Evolutionary conservation across 2,329 filamentous ascomycete species (phyloP), one percentile per base, ranked within the genome.

Genomic region (Alternaria sp.): DNA sequence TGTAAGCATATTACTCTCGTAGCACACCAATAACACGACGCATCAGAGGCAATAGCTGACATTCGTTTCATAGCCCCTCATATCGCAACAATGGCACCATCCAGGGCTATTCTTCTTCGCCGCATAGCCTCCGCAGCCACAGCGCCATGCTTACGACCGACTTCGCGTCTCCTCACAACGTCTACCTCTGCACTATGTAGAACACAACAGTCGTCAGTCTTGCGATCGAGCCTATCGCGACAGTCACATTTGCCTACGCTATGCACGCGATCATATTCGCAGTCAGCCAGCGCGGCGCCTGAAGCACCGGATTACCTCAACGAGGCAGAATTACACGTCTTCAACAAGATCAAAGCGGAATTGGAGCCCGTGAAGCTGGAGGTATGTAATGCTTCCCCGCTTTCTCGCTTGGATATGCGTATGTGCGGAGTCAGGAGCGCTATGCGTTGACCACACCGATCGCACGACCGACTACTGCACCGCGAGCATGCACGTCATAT

Each of bases 281-380:
- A 73, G 58, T 59, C 66, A 46, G 64, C 69, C 32, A 63, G 60
- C 57, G 45, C 59, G 11, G 25, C 64, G 47, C 73, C 70, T 49
- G 73, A 83, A 68, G 74, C 83, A 21, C 84, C 84, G 26, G 82
- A 84, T 63, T 83, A 83, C 71, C 79, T 85, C 17, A 79, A 80
- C 51, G 81, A 83, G 59, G 75, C 73, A 61, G 84, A 85, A 68
- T 75, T 81, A 57, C 77, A 81, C 65, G 76, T 85, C 43, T 85
- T 85, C 76, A 77, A 82, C 50, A 82, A 83, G 63, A 75, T 85
- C 19, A 81, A 79, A 68, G 71, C 75, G 17, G 77, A 77, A 32
- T 63, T 85, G 46, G 68, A 79, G 6, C 84, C 84, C 19, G 77
- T 75, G 13, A 81, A 80, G 64, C 77, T 85, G 32, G 81, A 84